Percentiles rank a stretch among this genome's conserved stretches.
These are phyloP conservation scores for Talaromyces sp. DNA, from an alignment of 2,329 filamentous ascomycete species.

Conservation along the genomic window DNA sequence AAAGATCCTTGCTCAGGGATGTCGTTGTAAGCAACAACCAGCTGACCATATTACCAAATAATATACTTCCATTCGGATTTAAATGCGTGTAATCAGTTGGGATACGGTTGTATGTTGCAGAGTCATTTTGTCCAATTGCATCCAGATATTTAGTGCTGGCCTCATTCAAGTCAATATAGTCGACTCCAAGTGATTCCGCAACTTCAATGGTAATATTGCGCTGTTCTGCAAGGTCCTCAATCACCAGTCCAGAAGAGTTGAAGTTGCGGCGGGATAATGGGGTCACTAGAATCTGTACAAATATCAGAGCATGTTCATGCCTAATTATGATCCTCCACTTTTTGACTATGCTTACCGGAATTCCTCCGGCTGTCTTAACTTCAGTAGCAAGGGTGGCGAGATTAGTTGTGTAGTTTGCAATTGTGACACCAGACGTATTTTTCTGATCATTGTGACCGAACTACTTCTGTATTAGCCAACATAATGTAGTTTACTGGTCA, in stretches of 20 bases:
- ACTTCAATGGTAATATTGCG: background rate
- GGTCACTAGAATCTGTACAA: background rate
- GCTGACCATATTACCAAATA: slow-evolving; percentile 4
- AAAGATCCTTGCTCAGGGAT: background rate
- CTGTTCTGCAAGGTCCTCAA: slow-evolving; percentile 3
- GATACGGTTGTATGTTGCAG: slow-evolving; percentile 7
- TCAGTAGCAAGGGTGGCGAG: background rate
- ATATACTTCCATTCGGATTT: background rate
- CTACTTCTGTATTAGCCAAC: background rate
- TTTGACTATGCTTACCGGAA: background rate
- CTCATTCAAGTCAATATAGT: slow-evolving; percentile 1
- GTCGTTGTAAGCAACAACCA: slow-evolving; percentile 2
- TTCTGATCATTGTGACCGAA: slow-evolving; percentile 13
- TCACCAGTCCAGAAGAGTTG: slow-evolving; percentile 1
- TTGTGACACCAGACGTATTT: background rate
- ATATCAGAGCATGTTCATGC: background rate
- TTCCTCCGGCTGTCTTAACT: background rate
- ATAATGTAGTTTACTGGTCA: background rate
- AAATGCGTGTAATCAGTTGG: slow-evolving; percentile 5
- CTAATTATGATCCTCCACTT: background rate
- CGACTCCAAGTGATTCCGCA: background rate
- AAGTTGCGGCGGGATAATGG: slow-evolving; percentile 9
- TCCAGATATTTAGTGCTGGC: slow-evolving; percentile 5
- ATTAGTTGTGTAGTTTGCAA: background rate
- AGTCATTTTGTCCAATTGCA: background rate